A percentile compares a stretch with the other conserved stretches of the same genome.
These are phyloP conservation scores for Candida silvicultrix DNA, from an alignment of 805 yeast genomes.

Conservation along the genomic window DNA sequence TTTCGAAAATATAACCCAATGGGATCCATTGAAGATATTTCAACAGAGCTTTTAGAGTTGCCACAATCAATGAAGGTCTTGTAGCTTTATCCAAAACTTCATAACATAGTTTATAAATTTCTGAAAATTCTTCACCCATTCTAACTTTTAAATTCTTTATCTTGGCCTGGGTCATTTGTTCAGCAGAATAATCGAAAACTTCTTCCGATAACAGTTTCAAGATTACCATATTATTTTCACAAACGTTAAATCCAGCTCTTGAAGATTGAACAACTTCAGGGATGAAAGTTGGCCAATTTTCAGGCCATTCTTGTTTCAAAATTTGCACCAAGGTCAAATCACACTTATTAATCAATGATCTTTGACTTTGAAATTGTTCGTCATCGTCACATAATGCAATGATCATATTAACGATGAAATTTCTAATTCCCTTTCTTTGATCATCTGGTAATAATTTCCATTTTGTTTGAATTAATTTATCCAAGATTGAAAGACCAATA, in stretches of 20 bases:
- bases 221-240: slow-evolving; percentile 96
- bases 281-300: slow-evolving; percentile 94
- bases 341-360: slow-evolving; percentile 84
- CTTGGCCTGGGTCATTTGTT: slow-evolving; percentile 95
- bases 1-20: slow-evolving; percentile 80
- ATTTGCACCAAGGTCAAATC: slow-evolving; percentile 92
- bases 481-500: slow-evolving; percentile 85
- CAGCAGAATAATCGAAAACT: slow-evolving; percentile 92
- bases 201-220: slow-evolving; percentile 88
- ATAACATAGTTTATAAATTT: slow-evolving; percentile 86
- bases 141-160: slow-evolving; percentile 75
- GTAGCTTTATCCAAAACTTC: slow-evolving; percentile 87
- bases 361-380: slow-evolving; percentile 58
- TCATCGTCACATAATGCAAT: slow-evolving; percentile 86
- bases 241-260: slow-evolving; percentile 81
- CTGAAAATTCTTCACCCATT: slow-evolving; percentile 87
- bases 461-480: slow-evolving; percentile 81
- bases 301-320: slow-evolving; percentile 98
- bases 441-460: slow-evolving; percentile 91
- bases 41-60: slow-evolving; percentile 77
- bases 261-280: slow-evolving; percentile 88
- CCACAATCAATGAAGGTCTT: slow-evolving; percentile 75
- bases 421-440: slow-evolving; percentile 88
- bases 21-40: slow-evolving; percentile 96
- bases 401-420: slow-evolving; percentile 91